Percentiles rank a stretch among this genome's conserved stretches.
Conservation (phyloP, 2,329 filamentous ascomycete genomes). For the Plenodomus lindquistii region DNA sequence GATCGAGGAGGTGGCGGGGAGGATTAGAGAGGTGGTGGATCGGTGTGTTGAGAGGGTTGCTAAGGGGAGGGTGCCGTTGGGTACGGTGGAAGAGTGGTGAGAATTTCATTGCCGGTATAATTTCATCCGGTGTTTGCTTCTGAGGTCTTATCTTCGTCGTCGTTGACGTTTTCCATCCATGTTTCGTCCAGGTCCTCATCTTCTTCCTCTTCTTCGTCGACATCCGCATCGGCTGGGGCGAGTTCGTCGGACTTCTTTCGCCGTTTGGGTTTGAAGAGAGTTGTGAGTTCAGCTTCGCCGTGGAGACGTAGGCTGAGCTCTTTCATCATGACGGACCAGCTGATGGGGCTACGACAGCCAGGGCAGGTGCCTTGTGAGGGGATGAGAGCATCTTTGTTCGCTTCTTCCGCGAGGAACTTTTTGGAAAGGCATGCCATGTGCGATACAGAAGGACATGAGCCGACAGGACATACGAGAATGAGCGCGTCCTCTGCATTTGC, state of each 20-base stretch:
- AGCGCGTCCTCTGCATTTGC: slow-evolving; percentile 47
- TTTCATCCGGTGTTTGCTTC: background rate
- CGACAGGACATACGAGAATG: slow-evolving; percentile 57
- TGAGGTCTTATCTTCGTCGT: slow-evolving; percentile 25
- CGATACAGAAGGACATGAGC: slow-evolving; percentile 53
- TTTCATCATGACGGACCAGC: slow-evolving; percentile 80
- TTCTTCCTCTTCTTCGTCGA: slow-evolving; percentile 25
- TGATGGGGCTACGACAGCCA: slow-evolving; percentile 62
- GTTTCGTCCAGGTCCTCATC: slow-evolving; percentile 42
- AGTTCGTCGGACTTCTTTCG: slow-evolving; percentile 36
- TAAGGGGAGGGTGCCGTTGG: slow-evolving; percentile 18
- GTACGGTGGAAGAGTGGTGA: slow-evolving; percentile 37
- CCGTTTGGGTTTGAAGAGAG: slow-evolving; percentile 64
- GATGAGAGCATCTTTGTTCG: slow-evolving; percentile 53
- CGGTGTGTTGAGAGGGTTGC: slow-evolving; percentile 33
- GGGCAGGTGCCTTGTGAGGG: slow-evolving; percentile 74
- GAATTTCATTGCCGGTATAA: no score
- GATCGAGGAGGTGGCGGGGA: slow-evolving; percentile 56
- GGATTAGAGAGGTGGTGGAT: slow-evolving; percentile 27
- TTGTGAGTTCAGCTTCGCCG: slow-evolving; percentile 70
- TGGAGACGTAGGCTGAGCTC: slow-evolving; percentile 76
- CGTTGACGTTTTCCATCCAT: slow-evolving; percentile 38
- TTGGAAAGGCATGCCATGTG: slow-evolving; percentile 62
- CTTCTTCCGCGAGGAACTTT: slow-evolving; percentile 53
- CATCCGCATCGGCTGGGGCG: slow-evolving; percentile 15